phyloP scores from a whole-genome alignment of 805 yeast genomes.

The Kodamaea kaohsiungensis region DNA sequence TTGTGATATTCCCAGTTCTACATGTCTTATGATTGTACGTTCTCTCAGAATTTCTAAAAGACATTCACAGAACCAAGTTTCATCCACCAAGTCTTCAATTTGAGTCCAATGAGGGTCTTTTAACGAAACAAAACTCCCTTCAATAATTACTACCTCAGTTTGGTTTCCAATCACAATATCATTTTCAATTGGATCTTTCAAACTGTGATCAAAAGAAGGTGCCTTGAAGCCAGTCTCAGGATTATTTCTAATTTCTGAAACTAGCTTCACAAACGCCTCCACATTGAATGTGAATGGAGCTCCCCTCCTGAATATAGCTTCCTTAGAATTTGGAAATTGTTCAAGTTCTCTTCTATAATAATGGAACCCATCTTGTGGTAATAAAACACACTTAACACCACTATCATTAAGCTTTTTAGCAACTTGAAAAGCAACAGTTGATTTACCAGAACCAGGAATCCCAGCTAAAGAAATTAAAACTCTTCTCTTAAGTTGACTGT shows the following conservation, averaged over 20 bases:
- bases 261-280: conserved; percentile 14
- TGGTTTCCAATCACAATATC: conserved; percentile 21
- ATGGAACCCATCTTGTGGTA: conserved; percentile 46
- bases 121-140: conserved; percentile 28
- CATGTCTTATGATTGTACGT: conserved; percentile 23
- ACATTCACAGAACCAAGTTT: conserved; percentile 21
- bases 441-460: conserved; percentile 84
- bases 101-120: conserved; percentile 22
- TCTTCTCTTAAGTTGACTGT: conserved; percentile 27
- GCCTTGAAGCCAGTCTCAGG: conserved; percentile 21
- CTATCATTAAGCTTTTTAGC: conserved; percentile 25
- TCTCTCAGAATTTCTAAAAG: conserved; percentile 16
- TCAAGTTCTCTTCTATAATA: conserved; percentile 32
- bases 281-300: conserved; percentile 87
- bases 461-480: conserved; percentile 66
- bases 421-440: conserved; percentile 59
- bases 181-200: conserved; percentile 26
- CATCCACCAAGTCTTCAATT: conserved; percentile 20
- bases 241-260: conserved; percentile 7
- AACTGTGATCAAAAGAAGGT: conserved; percentile 29
- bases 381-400: conserved; percentile 19
- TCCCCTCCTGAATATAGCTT: conserved; percentile 70
- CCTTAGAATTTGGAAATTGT: conserved; percentile 51
- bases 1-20: conserved; percentile 21
- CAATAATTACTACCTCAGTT: conserved; percentile 22